phyloP scores from a whole-genome alignment of 805 yeast genomes.

The Myxozyma vanderwaltii region DNA sequence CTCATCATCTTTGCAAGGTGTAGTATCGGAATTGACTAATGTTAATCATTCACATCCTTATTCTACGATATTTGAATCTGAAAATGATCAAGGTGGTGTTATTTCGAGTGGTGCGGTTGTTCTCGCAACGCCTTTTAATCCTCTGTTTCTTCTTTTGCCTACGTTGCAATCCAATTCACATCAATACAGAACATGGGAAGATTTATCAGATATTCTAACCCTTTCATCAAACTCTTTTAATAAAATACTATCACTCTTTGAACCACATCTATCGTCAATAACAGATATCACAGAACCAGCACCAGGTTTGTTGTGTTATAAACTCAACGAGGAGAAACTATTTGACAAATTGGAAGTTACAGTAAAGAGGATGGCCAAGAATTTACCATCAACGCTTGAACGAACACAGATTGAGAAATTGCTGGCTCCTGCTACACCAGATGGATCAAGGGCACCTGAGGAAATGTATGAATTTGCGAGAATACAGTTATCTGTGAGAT shows the following conservation, averaged over 20 bases:
- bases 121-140: conserved; percentile 26
- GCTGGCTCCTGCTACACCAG: conserved; percentile 17
- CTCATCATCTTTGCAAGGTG: background rate
- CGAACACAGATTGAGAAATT: conserved; percentile 12
- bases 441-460: conserved; percentile 25
- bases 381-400: conserved; percentile 24
- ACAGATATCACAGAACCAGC: conserved; percentile 21
- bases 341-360: conserved; percentile 1
- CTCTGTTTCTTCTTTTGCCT: conserved; percentile 22
- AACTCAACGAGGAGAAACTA: conserved; percentile 21
- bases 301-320: conserved; percentile 19
- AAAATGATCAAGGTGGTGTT: conserved; percentile 13
- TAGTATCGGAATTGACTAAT: conserved; percentile 13
- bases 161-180: conserved; percentile 1
- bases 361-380: background rate
- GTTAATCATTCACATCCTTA: conserved; percentile 8
- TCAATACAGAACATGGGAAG: conserved; percentile 30
- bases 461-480: conserved; percentile 25
- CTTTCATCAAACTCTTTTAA: background rate
- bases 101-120: conserved; percentile 8
- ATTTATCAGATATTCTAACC: conserved; percentile 14
- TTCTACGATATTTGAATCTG: conserved; percentile 10
- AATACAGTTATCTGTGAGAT: conserved; percentile 28
- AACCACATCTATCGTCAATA: background rate
- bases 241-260: conserved; percentile 7